A percentile compares a stretch with the other conserved stretches of the same genome.
Evolutionary conservation across 2,329 filamentous ascomycete species (phyloP).

Genomic region (Akanthomyces uredinophilus): DNA sequence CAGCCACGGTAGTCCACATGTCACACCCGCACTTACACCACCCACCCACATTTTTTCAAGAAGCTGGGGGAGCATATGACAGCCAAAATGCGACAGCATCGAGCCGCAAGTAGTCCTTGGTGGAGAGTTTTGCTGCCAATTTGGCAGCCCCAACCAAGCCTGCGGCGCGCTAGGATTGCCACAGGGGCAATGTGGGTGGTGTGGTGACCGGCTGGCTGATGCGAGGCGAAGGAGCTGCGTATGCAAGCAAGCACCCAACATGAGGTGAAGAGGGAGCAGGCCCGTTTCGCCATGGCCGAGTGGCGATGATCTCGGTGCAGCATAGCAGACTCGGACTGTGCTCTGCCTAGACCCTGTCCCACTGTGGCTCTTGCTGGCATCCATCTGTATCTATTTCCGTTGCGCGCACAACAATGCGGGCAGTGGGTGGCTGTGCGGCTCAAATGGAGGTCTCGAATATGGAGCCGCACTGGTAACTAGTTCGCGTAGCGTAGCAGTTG

Average conservation of each 20-base stretch:
- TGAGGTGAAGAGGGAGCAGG: background rate
- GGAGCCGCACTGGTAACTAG: background rate
- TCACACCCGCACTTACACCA: slow-evolving; percentile 5
- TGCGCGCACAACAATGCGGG: background rate
- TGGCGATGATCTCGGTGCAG: background rate
- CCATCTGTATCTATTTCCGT: background rate
- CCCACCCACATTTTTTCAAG: slow-evolving; percentile 1
- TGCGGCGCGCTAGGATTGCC: background rate
- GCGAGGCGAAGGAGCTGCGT: slow-evolving; percentile 4
- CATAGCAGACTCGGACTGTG: background rate
- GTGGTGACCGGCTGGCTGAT: slow-evolving; percentile 11
- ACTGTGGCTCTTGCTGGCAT: background rate
- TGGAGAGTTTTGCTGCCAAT: background rate
- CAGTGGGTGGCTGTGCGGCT: slow-evolving; percentile 8
- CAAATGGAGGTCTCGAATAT: slow-evolving; percentile 1
- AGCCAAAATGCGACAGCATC: slow-evolving; percentile 2
- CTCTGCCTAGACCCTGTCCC: background rate
- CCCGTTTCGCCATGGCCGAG: slow-evolving; percentile 4
- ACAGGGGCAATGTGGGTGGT: slow-evolving; percentile 1
- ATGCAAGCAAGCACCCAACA: slow-evolving; percentile 8
- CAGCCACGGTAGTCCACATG: slow-evolving; percentile 13
- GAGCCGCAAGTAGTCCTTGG: background rate
- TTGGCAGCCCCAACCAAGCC: background rate
- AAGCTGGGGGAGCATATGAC: slow-evolving; percentile 9
- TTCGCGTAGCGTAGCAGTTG: background rate